Conservation (phyloP, 1,284 basidiomycete genomes). For the Melampsora allii-populina region DNA sequence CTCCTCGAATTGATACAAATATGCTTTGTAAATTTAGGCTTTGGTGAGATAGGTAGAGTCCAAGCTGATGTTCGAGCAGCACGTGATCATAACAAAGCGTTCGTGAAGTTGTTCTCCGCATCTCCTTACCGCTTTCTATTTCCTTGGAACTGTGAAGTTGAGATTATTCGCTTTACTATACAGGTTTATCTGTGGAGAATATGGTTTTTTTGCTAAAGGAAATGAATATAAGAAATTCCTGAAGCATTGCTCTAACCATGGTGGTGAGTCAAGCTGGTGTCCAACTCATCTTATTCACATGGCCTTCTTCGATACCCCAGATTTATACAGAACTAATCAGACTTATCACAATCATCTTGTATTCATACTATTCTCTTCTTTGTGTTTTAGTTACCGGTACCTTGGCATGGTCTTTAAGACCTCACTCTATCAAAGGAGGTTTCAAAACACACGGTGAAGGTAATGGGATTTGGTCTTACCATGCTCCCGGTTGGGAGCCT, state of each 20-base stretch:
- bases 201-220: conserved; percentile 49
- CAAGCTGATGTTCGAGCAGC: conserved; percentile 48
- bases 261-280: background rate
- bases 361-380: conserved; percentile 38
- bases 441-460: conserved; percentile 52
- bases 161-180: background rate
- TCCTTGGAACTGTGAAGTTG: background rate
- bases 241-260: conserved; percentile 23
- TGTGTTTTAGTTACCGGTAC: conserved; percentile 44
- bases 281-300: background rate
- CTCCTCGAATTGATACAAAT: background rate
- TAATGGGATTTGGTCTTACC: conserved; percentile 49
- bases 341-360: conserved; percentile 37
- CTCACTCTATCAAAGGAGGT: conserved; percentile 49
- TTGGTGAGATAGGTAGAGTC: conserved; percentile 48
- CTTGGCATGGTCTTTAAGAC: conserved; percentile 51
- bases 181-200: conserved; percentile 51
- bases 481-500: conserved; percentile 44
- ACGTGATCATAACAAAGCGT: conserved; percentile 47
- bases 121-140: background rate
- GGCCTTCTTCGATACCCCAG: background rate
- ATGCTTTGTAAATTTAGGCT: background rate
- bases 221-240: conserved; percentile 48
- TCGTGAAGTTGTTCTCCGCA: conserved; percentile 8
- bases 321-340: background rate